Base-by-base conservation (phyloP, 441 rosid genomes). In the Corymbia citriodora region DNA sequence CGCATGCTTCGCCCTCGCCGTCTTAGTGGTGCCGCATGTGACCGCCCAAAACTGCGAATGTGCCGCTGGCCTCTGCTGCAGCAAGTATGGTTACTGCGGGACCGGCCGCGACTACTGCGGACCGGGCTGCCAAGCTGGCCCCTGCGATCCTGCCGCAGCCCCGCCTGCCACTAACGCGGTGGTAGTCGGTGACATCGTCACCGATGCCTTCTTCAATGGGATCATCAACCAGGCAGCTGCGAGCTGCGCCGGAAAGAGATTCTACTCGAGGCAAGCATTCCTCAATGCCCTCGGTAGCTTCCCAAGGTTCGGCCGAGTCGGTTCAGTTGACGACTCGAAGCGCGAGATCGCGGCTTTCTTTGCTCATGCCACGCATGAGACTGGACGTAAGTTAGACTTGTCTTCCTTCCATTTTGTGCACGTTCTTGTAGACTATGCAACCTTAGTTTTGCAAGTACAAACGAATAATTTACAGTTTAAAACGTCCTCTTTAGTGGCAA, bases 291-390 rank as follows among this genome's bases (percentile, higher is more conserved):
- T 79, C 17, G 18, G 53, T 79, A 79, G 1, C 3, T 79, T 23
- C 53, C 53, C 53, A 6, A 79, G 48, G 48, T 89, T 89, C 65
- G 90, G 87, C 63, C 81, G 21, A 48, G 63, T 74, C 3, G 90
- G 90, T 23, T 72, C 90, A 2, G 87, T 36, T 1, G 87, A 89
- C 12, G 87, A 89, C 40, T 89, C 90, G 4, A 89, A 85, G 88
- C 90, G 90, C 50, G 88, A 89, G 79, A 89, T 89, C 49, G 90
- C 90, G 8, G 88, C 88, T 19, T 89, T 89, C 88, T 89, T 89
- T 63, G 90, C 88, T 85, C 88, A 89, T 10, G 90, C 14, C 88
- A 85, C 74, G 54, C 90, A 89, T n/a, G 90, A 83, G 88, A 89
- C 90, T 25, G 90, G 88, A 59, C 6, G 86, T 79, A 79, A 79